These are phyloP conservation scores for Leucocoprinus leucothites DNA, from an alignment of 768 basidiomycete species.

Conservation along the genomic window DNA sequence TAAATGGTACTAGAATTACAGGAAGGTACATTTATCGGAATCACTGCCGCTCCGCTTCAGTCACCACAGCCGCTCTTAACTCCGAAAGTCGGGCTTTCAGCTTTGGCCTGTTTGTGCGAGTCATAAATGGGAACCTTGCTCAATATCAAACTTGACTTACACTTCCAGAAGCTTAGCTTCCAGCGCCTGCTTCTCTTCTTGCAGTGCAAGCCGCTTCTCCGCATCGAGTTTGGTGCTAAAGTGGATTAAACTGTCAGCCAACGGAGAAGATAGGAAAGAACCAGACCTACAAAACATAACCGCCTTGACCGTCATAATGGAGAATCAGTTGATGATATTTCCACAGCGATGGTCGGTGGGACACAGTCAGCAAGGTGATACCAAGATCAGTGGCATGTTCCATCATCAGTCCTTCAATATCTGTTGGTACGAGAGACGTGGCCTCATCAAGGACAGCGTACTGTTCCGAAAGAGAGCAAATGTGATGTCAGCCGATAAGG, in stretches of 20 bases:
- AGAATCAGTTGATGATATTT: constrained; percentile 86
- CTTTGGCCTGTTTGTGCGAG: constrained; percentile 59
- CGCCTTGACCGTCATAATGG: constrained; percentile 92
- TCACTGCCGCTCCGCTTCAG: constrained; percentile 6
- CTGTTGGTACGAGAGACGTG: constrained; percentile 89
- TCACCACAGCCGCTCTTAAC: constrained; percentile 38
- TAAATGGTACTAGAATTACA: neutral
- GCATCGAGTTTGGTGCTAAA: constrained; percentile 83
- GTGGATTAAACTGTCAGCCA: neutral
- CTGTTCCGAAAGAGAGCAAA: constrained; percentile 32
- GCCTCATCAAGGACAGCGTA: constrained; percentile 98
- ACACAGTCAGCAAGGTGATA: constrained; percentile 92
- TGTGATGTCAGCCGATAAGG: neutral
- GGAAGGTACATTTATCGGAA: neutral
- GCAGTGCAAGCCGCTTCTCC: constrained; percentile 83
- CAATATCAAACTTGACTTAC: constrained; percentile 39
- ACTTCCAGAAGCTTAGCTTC: constrained; percentile 87
- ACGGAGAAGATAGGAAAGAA: neutral
- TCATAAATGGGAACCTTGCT: constrained; percentile 2
- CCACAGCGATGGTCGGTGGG: constrained; percentile 93
- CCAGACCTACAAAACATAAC: constrained; percentile 83
- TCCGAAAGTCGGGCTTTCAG: constrained; percentile 74
- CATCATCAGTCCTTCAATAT: constrained; percentile 95
- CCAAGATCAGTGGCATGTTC: constrained; percentile 82
- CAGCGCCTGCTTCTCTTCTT: constrained; percentile 90